Evolutionary conservation across 352 stramenopile genomes (phyloP).

Genomic region (Pythium graminicola): DNA sequence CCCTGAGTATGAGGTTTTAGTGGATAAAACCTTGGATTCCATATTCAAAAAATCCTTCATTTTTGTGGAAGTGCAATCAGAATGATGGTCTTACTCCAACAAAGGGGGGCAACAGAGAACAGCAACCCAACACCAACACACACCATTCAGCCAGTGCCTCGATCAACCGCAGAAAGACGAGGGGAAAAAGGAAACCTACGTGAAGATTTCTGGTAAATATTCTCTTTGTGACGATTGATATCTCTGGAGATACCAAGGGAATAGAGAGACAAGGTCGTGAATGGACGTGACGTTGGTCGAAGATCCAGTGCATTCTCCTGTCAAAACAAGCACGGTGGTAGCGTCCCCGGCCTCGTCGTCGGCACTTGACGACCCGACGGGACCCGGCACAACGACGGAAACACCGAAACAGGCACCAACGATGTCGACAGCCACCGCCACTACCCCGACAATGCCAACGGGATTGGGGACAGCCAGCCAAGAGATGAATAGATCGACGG

Average conservation of each 20-base stretch:
- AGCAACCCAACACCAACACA: constrained; percentile 2
- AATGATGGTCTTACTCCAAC: constrained; percentile 15
- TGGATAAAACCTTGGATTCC: constrained; percentile 12
- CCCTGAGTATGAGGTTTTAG: constrained; percentile 20
- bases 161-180: constrained; percentile 4
- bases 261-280: too few species aligned
- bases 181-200: constrained; percentile 1
- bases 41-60: constrained; percentile 14
- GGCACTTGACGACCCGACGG: not conserved
- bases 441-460: not conserved
- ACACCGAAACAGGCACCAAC: not conserved
- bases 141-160: constrained; percentile 13
- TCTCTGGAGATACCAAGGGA: too few species aligned
- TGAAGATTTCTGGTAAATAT: too few species aligned
- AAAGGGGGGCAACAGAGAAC: constrained; percentile 14
- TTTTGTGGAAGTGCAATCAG: constrained; percentile 9
- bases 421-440: not conserved
- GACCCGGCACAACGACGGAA: not conserved
- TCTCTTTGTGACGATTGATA: too few species aligned
- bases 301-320: not conserved
- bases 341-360: not conserved
- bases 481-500: too few species aligned
- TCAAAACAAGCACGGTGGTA: constrained; percentile 3
- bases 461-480: too few species aligned
- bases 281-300: constrained; percentile 19